These are phyloP conservation scores for Neonectria punicea DNA, from an alignment of 2,329 filamentous ascomycete genomes.

Conservation along the genomic window DNA sequence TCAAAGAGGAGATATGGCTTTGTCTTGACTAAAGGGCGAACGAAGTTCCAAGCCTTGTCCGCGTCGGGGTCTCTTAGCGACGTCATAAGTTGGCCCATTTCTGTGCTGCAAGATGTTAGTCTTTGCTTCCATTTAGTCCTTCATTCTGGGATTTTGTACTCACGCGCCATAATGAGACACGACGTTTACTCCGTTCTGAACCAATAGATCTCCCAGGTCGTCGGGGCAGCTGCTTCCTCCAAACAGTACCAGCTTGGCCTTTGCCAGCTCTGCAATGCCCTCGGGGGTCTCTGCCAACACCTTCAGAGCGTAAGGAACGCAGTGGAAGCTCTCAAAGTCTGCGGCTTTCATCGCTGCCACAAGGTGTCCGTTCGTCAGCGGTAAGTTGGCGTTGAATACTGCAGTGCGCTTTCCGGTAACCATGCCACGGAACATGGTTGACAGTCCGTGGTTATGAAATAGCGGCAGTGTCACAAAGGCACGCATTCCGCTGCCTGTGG, in stretches of 20 bases:
- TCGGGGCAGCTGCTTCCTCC: constrained; percentile 68
- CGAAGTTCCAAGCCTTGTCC: constrained; percentile 42
- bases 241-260: constrained; percentile 63
- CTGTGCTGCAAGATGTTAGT: constrained; percentile 29
- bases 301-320: constrained; percentile 72
- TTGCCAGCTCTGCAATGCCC: constrained; percentile 58
- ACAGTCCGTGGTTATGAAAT: constrained; percentile 69
- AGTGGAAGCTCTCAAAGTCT: constrained; percentile 63
- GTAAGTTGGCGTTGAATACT: constrained; percentile 64
- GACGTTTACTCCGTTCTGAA: constrained; percentile 63
- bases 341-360: constrained; percentile 52
- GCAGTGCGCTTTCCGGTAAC: constrained; percentile 60
- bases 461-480: constrained; percentile 66
- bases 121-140: neutral
- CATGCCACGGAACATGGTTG: constrained; percentile 63
- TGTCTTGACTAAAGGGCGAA: constrained; percentile 43
- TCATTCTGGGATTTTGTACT: constrained; percentile 35
- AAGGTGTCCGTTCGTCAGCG: constrained; percentile 61
- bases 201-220: constrained; percentile 63
- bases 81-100: constrained; percentile 42
- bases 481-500: constrained; percentile 50
- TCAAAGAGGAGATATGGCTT: constrained; percentile 38
- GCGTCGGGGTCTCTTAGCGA: constrained; percentile 28
- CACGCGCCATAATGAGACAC: constrained; percentile 66
- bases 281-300: constrained; percentile 66